Percentiles rank a stretch among this genome's conserved stretches.
Conservation (phyloP, 768 basidiomycete genomes). For the Kwoniella mangroviensis region DNA sequence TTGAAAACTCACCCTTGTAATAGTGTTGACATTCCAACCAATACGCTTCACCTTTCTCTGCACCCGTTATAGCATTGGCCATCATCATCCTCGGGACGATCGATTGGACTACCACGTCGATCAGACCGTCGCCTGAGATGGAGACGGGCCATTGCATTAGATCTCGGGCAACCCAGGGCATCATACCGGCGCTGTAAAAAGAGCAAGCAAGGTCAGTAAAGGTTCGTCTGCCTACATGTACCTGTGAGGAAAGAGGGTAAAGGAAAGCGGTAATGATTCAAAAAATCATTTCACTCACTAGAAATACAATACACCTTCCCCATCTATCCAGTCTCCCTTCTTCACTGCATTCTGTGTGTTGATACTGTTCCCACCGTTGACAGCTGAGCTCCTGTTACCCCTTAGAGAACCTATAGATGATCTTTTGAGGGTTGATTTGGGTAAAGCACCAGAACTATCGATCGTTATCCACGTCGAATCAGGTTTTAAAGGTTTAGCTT, state of each 20-base stretch:
- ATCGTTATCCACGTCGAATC: constrained; percentile 51
- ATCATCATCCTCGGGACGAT: constrained; percentile 48
- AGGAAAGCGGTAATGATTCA: no score
- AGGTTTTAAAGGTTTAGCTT: constrained; percentile 37
- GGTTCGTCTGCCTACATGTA: no score
- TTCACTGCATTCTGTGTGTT: neutral
- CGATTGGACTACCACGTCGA: constrained; percentile 56
- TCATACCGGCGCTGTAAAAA: constrained; percentile 37
- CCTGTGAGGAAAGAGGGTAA: no score
- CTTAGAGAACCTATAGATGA: constrained; percentile 1
- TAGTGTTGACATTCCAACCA: constrained; percentile 56
- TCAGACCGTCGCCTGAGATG: constrained; percentile 49
- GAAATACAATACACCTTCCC: constrained; percentile 53
- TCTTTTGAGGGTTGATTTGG: constrained; percentile 15
- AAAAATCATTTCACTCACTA: constrained; percentile 41
- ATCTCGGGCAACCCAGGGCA: constrained; percentile 52
- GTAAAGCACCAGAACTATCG: constrained; percentile 29
- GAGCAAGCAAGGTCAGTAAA: neutral
- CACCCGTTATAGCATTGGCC: constrained; percentile 48
- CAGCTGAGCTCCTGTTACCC: neutral
- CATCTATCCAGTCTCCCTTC: constrained; percentile 44
- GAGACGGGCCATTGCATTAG: constrained; percentile 57
- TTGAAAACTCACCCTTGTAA: constrained; percentile 45
- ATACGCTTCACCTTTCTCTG: constrained; percentile 52
- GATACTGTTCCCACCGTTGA: neutral